Evolutionary conservation across 331 rosid species (phyloP).

Genomic region (Ulmus americana): DNA sequence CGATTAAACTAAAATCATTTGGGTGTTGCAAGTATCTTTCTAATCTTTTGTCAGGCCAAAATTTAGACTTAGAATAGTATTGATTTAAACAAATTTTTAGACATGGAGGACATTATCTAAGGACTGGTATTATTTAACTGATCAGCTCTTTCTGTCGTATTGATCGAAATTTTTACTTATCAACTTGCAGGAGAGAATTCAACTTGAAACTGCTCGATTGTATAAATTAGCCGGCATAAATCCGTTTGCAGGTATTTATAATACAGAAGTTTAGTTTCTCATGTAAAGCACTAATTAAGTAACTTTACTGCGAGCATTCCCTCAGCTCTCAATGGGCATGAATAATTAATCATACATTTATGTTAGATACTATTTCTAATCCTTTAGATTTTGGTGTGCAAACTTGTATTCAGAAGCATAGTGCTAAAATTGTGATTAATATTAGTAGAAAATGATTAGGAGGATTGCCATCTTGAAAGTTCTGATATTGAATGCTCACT

Average conservation of each 20-base stretch:
- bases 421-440: too few relatives aligned
- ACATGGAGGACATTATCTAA: neutral
- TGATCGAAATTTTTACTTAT: slow-evolving; percentile 8
- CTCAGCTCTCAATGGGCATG: too few relatives aligned
- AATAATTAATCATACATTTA: too few relatives aligned
- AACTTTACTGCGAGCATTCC: too few relatives aligned
- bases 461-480: too few relatives aligned
- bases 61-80: neutral
- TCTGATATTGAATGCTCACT: too few relatives aligned
- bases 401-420: too few relatives aligned
- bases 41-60: neutral
- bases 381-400: too few relatives aligned
- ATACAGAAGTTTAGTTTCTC: slow-evolving; percentile 7
- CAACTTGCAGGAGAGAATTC: slow-evolving; percentile 80
- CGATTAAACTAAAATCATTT: neutral
- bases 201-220: slow-evolving; percentile 79
- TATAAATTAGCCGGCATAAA: slow-evolving; percentile 87
- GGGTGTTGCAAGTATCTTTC: neutral
- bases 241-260: slow-evolving; percentile 78
- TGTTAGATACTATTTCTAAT: too few relatives aligned
- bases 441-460: too few relatives aligned
- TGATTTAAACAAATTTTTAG: too few relatives aligned
- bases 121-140: neutral
- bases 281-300: neutral
- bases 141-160: neutral